A percentile compares a stretch with the other conserved stretches of the same genome.
Conservation (phyloP, 352 stramenopile genomes). For the Pythium sukuiense region DNA sequence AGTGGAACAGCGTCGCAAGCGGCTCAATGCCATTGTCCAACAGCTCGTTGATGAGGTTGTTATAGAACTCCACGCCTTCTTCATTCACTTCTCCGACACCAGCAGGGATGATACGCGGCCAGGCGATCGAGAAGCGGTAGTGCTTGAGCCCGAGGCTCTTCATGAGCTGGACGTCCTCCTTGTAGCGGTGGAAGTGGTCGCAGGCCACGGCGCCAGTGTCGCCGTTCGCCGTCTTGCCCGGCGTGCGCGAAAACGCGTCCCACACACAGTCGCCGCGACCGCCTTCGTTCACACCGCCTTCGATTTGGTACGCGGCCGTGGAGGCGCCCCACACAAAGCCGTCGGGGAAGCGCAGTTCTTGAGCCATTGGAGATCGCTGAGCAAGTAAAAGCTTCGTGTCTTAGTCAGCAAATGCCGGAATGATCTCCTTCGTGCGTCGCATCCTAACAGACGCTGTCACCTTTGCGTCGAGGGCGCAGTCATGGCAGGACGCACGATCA, state of each 20-base stretch:
- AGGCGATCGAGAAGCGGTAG: constrained; percentile 94
- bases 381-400: not conserved
- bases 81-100: constrained; percentile 64
- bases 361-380: not conserved
- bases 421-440: not conserved
- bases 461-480: too few relatives aligned
- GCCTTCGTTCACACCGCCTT: constrained; percentile 83
- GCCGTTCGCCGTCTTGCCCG: constrained; percentile 50
- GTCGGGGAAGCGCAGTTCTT: constrained; percentile 42
- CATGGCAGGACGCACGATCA: not conserved
- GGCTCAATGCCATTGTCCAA: constrained; percentile 74
- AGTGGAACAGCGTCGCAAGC: constrained; percentile 94
- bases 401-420: not conserved
- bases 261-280: constrained; percentile 89
- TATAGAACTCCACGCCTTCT: constrained; percentile 89
- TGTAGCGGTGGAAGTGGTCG: constrained; percentile 92
- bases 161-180: constrained; percentile 91
- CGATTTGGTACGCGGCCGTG: constrained; percentile 92
- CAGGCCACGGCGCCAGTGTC: constrained; percentile 79
- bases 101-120: constrained; percentile 81
- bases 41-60: constrained; percentile 86
- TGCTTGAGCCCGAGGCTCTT: constrained; percentile 80
- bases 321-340: constrained; percentile 84
- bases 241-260: constrained; percentile 82
- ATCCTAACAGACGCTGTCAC: too few relatives aligned